Conservation (phyloP, 106 monocot species). For the Posidonia australis region DNA sequence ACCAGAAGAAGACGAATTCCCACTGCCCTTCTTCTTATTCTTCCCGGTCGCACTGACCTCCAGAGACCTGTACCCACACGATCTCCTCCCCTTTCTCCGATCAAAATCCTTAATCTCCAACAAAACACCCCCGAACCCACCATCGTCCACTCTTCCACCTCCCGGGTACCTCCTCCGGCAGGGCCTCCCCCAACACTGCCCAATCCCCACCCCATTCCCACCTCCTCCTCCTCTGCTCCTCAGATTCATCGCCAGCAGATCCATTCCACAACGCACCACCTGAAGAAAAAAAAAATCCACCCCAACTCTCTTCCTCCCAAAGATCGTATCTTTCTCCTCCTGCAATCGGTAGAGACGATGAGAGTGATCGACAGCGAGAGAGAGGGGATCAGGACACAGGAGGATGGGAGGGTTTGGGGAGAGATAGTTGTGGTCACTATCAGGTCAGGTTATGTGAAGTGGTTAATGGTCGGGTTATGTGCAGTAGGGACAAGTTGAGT, state of each 20-base stretch:
- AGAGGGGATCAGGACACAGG: no score
- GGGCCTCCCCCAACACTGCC: background rate
- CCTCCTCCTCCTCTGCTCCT: constrained; percentile 1
- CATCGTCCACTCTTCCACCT: background rate
- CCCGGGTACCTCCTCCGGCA: constrained; percentile 14
- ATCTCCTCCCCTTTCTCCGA: background rate
- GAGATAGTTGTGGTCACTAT: no score
- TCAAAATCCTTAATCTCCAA: background rate
- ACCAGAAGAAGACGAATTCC: constrained; percentile 5
- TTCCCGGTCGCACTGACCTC: constrained; percentile 3
- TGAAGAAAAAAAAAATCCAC: no score
- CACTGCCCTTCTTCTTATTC: constrained; percentile 4
- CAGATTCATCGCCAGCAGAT: constrained; percentile 4
- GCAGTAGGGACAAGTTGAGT: no score
- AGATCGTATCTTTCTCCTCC: no score
- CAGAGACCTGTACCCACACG: background rate
- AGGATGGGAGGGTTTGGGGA: no score
- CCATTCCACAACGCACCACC: background rate
- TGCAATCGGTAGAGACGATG: no score
- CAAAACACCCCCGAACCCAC: background rate
- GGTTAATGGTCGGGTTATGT: no score
- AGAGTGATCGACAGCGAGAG: no score
- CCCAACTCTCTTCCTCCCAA: no score
- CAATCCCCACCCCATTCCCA: background rate
- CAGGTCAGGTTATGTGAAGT: no score